Evolutionary conservation across 2,329 filamentous ascomycete genomes (phyloP).

Genomic region (Aureobasidium sp.): DNA sequence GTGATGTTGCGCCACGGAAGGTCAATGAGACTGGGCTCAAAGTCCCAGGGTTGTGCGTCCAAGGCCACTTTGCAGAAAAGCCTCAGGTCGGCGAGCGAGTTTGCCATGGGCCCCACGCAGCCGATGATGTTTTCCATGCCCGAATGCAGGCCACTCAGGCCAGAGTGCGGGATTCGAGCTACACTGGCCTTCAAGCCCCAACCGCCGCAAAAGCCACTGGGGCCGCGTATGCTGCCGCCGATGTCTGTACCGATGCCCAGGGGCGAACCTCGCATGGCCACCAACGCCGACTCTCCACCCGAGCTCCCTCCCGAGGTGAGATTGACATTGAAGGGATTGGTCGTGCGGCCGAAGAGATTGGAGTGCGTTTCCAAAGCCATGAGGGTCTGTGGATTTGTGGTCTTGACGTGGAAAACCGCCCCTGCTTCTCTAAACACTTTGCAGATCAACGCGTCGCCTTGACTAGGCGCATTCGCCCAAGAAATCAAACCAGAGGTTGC

Average conservation of each 20-base stretch:
- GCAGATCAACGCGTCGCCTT: slow-evolving; percentile 41
- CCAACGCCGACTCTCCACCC: slow-evolving; percentile 45
- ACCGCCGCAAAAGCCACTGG: slow-evolving; percentile 65
- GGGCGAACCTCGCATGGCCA: slow-evolving; percentile 40
- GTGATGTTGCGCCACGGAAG: slow-evolving; percentile 43
- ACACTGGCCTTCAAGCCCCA: slow-evolving; percentile 69
- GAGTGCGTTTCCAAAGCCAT: slow-evolving; percentile 42
- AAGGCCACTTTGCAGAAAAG: slow-evolving; percentile 47
- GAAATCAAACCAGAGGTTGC: slow-evolving; percentile 44
- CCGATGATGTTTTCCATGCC: slow-evolving; percentile 24
- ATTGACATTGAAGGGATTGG: slow-evolving; percentile 42
- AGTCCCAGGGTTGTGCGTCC: slow-evolving; percentile 45
- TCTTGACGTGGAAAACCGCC: slow-evolving; percentile 41
- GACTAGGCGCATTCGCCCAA: slow-evolving; percentile 48
- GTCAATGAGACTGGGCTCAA: slow-evolving; percentile 48
- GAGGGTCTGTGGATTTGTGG: slow-evolving; percentile 42
- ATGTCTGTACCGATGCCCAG: slow-evolving; percentile 46
- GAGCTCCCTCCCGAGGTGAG: slow-evolving; percentile 43
- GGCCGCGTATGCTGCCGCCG: slow-evolving; percentile 66
- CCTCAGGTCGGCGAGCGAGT: slow-evolving; percentile 43
- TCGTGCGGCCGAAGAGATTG: slow-evolving; percentile 41
- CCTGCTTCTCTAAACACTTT: slow-evolving; percentile 37
- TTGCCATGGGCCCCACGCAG: slow-evolving; percentile 48
- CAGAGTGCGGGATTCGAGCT: neutral
- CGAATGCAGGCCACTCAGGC: slow-evolving; percentile 3